Base-by-base conservation (phyloP, 73 alveolate species). In the Paramecium bursaria region DNA sequence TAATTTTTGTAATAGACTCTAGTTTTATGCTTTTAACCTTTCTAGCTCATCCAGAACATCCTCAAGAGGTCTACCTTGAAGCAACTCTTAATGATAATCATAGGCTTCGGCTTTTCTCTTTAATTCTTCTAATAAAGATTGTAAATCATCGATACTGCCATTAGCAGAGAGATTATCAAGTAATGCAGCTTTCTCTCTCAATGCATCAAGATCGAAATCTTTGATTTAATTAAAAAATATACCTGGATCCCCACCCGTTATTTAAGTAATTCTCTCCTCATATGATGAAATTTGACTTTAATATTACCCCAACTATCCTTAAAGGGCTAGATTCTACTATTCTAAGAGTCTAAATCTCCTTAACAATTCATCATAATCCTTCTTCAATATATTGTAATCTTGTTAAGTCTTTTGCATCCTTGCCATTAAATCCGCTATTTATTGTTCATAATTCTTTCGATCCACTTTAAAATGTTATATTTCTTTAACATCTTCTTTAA, bases 241-340 rank as follows among this genome's bases (percentile, higher is more conserved):
- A 67, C 82, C 82, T 1, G 23, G 27, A 67, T 67, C 82, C 44
- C 82, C 82, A 39, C 82, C 82, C 2, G 82, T 67, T 2, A 67
- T 67, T 17, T 67, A 44, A 25, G 33, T 57, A 11, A 67, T 21
- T 19, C 21, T 35, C 14, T 31, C 44, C 10, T 44, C 9, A 27
- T 21, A 35, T 13, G 2, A 7, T 3, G 26, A 44, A 19, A 67
- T 21, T 15, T 67, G 44, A 3, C 50, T 15, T 31, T 35, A 17
- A 31, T 35, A 19, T 25, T 67, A 22, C 10, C 13, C 7, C 14
- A 67, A 42, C 44, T 67, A 4, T 6, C 60, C 82, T 15, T 67
- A 42, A 1, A 67, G 44, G 33, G 26, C 4, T 27, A 21, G 10
- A n/a, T 35, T 35, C 44, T 11, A 21, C 11, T 3, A 2, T 25